Conservation (phyloP, 164 flowering plant genomes). For the Santalum album region DNA sequence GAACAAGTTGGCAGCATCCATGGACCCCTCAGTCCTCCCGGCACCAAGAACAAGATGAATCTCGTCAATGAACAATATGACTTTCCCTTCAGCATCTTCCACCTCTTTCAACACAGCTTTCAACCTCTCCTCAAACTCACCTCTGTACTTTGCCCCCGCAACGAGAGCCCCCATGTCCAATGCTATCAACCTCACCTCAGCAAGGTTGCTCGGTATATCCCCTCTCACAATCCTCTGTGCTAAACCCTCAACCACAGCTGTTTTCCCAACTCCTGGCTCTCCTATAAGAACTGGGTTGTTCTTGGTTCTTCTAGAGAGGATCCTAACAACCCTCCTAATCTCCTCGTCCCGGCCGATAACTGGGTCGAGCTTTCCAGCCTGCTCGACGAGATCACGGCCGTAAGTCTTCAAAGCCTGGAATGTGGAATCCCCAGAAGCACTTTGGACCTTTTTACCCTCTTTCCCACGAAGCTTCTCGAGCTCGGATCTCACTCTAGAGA, state of each 20-base stretch:
- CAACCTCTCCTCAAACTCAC: constrained; percentile 79
- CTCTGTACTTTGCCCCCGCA: constrained; percentile 76
- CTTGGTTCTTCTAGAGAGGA: constrained; percentile 71
- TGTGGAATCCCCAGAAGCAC: constrained; percentile 71
- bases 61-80: constrained; percentile 75
- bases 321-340: constrained; percentile 64
- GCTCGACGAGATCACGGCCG: constrained; percentile 78
- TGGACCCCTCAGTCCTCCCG: constrained; percentile 69
- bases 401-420: constrained; percentile 83
- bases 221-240: constrained; percentile 82
- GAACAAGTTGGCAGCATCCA: constrained; percentile 86
- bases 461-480: constrained; percentile 80
- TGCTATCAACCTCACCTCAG: constrained; percentile 71
- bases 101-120: constrained; percentile 76
- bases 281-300: constrained; percentile 87
- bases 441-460: constrained; percentile 78
- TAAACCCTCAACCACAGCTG: constrained; percentile 81
- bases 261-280: constrained; percentile 88
- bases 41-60: constrained; percentile 82
- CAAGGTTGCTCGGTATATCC: constrained; percentile 72
- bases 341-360: constrained; percentile 89
- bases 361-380: constrained; percentile 81
- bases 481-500: constrained; percentile 53
- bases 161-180: constrained; percentile 81
- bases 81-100: constrained; percentile 78